Percentiles rank a stretch among this genome's conserved stretches.
Conservation (phyloP, 2,329 filamentous ascomycete species). For the Pezicula radicicola region DNA sequence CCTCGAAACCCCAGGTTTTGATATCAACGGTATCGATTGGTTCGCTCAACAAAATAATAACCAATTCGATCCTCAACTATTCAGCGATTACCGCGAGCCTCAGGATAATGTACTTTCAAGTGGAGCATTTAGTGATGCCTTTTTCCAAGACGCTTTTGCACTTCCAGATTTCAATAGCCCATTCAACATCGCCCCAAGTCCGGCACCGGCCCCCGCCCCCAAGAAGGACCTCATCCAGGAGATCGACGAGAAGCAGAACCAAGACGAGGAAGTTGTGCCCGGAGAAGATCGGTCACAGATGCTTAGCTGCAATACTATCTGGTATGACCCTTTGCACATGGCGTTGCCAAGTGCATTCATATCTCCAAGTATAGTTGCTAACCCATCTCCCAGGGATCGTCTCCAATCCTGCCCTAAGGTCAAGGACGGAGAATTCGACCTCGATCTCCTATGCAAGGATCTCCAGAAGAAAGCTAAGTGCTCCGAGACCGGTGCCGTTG, state of each 20-base stretch:
- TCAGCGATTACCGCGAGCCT: slow-evolving; percentile 88
- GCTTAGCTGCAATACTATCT: slow-evolving; percentile 87
- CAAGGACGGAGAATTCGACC: slow-evolving; percentile 86
- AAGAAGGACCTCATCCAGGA: slow-evolving; percentile 74
- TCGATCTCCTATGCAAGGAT: slow-evolving; percentile 89
- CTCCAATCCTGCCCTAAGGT: slow-evolving; percentile 84
- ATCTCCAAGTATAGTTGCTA: not conserved
- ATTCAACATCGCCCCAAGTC: slow-evolving; percentile 60
- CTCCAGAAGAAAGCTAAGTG: slow-evolving; percentile 95
- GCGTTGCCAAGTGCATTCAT: not conserved
- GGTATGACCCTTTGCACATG: slow-evolving; percentile 56
- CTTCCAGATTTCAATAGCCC: slow-evolving; percentile 74
- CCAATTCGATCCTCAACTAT: slow-evolving; percentile 87
- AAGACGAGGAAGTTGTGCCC: slow-evolving; percentile 66
- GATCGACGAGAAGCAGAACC: slow-evolving; percentile 73
- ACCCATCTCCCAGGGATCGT: slow-evolving; percentile 67
- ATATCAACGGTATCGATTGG: slow-evolving; percentile 64
- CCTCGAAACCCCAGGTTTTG: slow-evolving; percentile 34
- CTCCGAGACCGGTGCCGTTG: slow-evolving; percentile 84
- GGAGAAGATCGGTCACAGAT: slow-evolving; percentile 59
- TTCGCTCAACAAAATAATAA: slow-evolving; percentile 77
- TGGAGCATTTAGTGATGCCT: slow-evolving; percentile 62
- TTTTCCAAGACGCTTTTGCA: slow-evolving; percentile 74
- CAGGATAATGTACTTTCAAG: slow-evolving; percentile 80
- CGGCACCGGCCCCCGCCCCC: slow-evolving; percentile 29